Evolutionary conservation across 176 grass and related monocot genomes (phyloP).

Genomic region (Lolium perenne): DNA sequence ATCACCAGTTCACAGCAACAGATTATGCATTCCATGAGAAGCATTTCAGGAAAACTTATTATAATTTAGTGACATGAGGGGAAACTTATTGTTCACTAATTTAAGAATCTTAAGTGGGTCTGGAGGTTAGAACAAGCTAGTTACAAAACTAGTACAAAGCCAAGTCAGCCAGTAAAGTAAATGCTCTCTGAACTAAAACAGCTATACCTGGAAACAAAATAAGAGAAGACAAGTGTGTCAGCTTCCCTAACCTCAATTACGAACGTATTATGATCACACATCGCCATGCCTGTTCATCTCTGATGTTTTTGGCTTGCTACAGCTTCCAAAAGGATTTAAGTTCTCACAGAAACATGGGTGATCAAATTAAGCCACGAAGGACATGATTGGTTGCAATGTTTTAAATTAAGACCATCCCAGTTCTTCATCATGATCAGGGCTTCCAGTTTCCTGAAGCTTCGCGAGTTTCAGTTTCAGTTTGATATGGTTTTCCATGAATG

Average conservation of each 20-base stretch:
- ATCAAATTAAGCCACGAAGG: slow-evolving; percentile 1
- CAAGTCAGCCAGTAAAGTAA: slow-evolving; percentile 11
- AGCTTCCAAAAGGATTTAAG: slow-evolving; percentile 33
- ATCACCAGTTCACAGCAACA: background rate
- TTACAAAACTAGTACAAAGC: slow-evolving; percentile 6
- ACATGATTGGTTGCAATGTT: slow-evolving; percentile 23
- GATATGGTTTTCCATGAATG: slow-evolving; percentile 75
- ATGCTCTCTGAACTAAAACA: background rate
- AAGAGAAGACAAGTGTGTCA: slow-evolving; percentile 22
- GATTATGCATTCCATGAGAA: background rate
- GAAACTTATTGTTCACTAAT: background rate
- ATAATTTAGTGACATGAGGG: background rate
- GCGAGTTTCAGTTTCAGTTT: slow-evolving; percentile 67
- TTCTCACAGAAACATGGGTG: background rate
- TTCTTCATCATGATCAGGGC: slow-evolving; percentile 90
- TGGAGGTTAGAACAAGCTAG: too few species aligned
- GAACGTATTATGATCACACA: slow-evolving; percentile 24
- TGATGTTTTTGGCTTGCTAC: slow-evolving; percentile 12
- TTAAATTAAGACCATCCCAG: slow-evolving; percentile 89
- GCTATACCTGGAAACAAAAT: slow-evolving; percentile 35
- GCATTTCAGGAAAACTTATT: slow-evolving; percentile 4
- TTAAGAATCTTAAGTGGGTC: slow-evolving; percentile 11
- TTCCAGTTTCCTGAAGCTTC: slow-evolving; percentile 92
- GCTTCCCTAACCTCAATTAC: slow-evolving; percentile 6
- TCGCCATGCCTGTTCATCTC: slow-evolving; percentile 24